Percentiles rank a stretch among this genome's conserved stretches.
phyloP scores from a whole-genome alignment of 2,329 filamentous ascomycete genomes.

The Escovopsis weberi region DNA sequence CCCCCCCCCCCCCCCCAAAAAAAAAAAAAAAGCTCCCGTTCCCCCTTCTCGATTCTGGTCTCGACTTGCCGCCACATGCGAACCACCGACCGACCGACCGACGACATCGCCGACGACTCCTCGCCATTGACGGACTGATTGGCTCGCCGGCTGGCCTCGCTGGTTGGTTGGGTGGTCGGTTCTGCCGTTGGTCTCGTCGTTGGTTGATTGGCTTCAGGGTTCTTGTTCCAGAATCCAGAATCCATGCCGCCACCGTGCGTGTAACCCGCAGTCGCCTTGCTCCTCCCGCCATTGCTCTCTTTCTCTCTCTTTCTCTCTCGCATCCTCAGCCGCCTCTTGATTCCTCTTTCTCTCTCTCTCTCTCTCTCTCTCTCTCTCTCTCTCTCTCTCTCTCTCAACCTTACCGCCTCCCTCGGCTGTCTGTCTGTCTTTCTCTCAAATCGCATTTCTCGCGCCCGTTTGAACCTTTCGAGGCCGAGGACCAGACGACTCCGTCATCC shows the following conservation, averaged over 20 bases:
- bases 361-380: background rate
- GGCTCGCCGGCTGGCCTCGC: background rate
- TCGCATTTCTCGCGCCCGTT: too few relatives aligned
- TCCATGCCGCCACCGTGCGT: background rate
- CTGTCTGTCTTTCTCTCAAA: background rate
- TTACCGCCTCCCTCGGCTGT: background rate
- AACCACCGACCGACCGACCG: background rate
- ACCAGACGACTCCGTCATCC: too few relatives aligned
- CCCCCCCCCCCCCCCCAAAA: conserved; percentile 19
- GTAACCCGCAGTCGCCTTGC: background rate
- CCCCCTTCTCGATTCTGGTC: background rate
- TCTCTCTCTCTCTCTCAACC: background rate
- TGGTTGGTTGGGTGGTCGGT: background rate
- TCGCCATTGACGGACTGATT: background rate
- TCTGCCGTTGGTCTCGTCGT: background rate
- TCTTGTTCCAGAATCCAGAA: background rate
- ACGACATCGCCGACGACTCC: background rate
- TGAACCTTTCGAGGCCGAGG: too few relatives aligned
- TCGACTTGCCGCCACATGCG: too few relatives aligned
- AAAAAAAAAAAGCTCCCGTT: background rate
- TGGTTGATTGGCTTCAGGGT: background rate
- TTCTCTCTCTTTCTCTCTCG: background rate
- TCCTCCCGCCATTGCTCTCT: background rate
- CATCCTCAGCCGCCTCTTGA: background rate
- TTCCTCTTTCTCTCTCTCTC: background rate